phyloP scores from a whole-genome alignment of 1,284 basidiomycete genomes.

The Ustilago sp. region DNA sequence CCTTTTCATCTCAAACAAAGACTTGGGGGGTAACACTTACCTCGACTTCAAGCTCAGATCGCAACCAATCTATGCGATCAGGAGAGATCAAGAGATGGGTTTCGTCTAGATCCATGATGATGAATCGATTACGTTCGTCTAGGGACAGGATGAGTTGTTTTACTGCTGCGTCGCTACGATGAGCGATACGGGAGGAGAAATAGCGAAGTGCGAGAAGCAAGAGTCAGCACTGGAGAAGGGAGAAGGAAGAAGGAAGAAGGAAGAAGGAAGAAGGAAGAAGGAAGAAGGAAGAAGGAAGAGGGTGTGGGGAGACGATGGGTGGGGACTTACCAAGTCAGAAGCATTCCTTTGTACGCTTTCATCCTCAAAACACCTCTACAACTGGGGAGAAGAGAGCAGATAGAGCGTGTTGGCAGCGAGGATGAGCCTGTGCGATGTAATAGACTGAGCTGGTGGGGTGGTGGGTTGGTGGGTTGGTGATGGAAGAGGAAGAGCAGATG shows the following conservation, averaged over 20 bases:
- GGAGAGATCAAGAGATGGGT: constrained; percentile 84
- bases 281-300: neutral
- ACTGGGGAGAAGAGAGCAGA: neutral
- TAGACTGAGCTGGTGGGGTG: no score
- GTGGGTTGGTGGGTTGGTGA: no score
- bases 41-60: constrained; percentile 80
- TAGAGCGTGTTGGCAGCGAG: no score
- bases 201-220: neutral
- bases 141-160: constrained; percentile 87
- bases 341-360: constrained; percentile 79
- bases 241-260: neutral
- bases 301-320: no score
- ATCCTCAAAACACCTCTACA: constrained; percentile 63
- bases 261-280: neutral
- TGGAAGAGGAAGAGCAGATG: no score
- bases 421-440: no score
- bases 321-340: constrained; percentile 79
- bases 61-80: constrained; percentile 80
- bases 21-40: constrained; percentile 71
- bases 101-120: constrained; percentile 88
- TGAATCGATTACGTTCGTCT: constrained; percentile 79
- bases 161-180: constrained; percentile 82
- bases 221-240: neutral
- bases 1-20: neutral
- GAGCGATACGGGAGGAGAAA: neutral